Percentiles rank a stretch among this genome's conserved stretches.
Evolutionary conservation across 306 rosid genomes (phyloP).

Genomic region (Rosa lucieae): DNA sequence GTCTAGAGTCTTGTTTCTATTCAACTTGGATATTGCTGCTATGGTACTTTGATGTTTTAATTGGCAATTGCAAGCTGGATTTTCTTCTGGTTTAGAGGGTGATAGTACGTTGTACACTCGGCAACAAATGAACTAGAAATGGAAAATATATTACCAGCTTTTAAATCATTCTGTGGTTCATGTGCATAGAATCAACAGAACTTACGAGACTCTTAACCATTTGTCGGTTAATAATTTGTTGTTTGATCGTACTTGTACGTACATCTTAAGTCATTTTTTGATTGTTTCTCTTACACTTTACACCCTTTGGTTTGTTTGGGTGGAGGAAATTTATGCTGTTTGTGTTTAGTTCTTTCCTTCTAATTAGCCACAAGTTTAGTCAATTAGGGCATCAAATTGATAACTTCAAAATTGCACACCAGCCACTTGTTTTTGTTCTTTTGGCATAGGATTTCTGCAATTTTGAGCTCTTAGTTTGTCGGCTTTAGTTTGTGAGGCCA

Average conservation of each 20-base stretch:
- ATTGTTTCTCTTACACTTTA: neutral
- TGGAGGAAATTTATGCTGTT: no score
- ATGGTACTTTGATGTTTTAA: slow-evolving; percentile 20
- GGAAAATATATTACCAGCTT: slow-evolving; percentile 4
- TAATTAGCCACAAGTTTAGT: neutral
- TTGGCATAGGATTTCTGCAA: neutral
- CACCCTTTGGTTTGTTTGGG: neutral
- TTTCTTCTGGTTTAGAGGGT: slow-evolving; percentile 24
- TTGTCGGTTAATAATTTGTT: neutral
- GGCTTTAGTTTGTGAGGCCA: neutral
- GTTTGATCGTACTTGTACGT: neutral
- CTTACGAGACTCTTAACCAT: neutral
- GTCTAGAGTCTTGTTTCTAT: slow-evolving; percentile 23
- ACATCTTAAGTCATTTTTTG: neutral
- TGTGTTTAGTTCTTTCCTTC: neutral
- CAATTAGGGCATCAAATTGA: neutral
- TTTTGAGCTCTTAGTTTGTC: no score
- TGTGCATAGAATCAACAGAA: neutral
- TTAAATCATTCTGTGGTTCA: neutral
- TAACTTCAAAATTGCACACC: neutral
- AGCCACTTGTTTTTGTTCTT: neutral
- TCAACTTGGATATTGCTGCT: slow-evolving; percentile 21
- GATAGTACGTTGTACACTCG: slow-evolving; percentile 14
- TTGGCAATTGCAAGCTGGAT: slow-evolving; percentile 12
- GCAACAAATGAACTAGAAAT: slow-evolving; percentile 6